Conservation (phyloP, 164 flowering plant species). For the Stephania japonica region DNA sequence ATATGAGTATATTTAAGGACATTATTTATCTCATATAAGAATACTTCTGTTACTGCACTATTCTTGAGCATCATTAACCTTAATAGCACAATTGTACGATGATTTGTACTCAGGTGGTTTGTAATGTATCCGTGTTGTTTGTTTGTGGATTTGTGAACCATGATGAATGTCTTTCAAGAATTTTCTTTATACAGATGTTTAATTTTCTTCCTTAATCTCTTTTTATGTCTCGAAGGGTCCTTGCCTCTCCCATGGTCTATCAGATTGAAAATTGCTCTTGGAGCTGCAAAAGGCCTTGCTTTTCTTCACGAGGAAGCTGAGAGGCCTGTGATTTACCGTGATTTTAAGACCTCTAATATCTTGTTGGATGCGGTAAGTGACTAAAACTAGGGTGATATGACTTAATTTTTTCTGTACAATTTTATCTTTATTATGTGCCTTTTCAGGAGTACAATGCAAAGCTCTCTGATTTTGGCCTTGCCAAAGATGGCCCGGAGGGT, state of each 20-base stretch:
- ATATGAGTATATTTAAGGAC: neutral
- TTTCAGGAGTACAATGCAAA: conserved; percentile 76
- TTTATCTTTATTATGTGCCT: conserved; percentile 6
- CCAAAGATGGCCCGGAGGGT: conserved; percentile 86
- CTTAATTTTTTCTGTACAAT: neutral
- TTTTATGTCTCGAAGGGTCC: conserved; percentile 31
- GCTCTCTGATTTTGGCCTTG: conserved; percentile 81
- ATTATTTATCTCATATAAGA: neutral
- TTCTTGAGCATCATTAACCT: neutral
- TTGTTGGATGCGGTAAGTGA: conserved; percentile 39
- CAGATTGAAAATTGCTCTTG: conserved; percentile 42
- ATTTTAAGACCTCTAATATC: conserved; percentile 41
- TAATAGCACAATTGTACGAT: neutral
- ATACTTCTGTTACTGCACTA: neutral
- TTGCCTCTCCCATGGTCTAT: conserved; percentile 41
- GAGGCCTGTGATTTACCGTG: conserved; percentile 42
- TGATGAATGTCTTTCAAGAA: neutral
- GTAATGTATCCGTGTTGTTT: neutral
- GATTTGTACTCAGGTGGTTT: neutral
- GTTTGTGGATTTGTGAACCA: neutral
- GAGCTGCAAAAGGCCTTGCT: conserved; percentile 42
- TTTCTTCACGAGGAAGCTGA: conserved; percentile 45
- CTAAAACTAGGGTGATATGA: conserved; percentile 28
- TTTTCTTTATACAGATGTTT: conserved; percentile 5
- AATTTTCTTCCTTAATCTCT: conserved; percentile 24